These are phyloP conservation scores for Boechera divaricarpa DNA, from an alignment of 345 rosid species.

Conservation along the genomic window DNA sequence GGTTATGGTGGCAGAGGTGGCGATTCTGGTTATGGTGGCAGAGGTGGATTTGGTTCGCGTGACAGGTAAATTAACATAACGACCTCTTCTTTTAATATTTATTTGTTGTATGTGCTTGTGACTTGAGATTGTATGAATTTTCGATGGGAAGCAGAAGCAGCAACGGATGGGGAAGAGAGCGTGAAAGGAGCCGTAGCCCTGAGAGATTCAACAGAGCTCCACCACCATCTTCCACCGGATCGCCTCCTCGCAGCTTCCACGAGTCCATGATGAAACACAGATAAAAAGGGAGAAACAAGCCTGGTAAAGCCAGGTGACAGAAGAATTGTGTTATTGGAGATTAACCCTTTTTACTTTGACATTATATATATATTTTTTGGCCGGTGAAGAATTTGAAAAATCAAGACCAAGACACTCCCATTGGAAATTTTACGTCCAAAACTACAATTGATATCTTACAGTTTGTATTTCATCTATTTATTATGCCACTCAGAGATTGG, in stretches of 20 bases:
- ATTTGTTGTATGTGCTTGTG: neutral
- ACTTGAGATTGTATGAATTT: neutral
- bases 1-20: conserved; percentile 57
- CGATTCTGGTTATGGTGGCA: conserved; percentile 44
- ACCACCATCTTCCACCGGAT: conserved; percentile 46
- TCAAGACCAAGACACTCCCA: neutral
- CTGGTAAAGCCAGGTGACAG: neutral
- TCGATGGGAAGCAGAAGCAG: conserved; percentile 48
- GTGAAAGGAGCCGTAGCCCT: conserved; percentile 66
- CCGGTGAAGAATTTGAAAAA: conserved; percentile 11
- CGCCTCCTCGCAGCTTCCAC: conserved; percentile 74
- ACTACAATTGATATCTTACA: conserved; percentile 6
- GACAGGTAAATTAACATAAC: conserved; percentile 58
- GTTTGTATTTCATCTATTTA: neutral
- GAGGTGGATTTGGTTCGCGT: conserved; percentile 59
- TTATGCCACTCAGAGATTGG: neutral
- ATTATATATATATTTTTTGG: conserved; percentile 35
- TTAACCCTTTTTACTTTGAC: conserved; percentile 15
- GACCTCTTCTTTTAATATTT: neutral
- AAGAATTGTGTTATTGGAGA: conserved; percentile 19
- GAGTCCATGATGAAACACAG: conserved; percentile 58
- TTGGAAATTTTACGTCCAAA: neutral
- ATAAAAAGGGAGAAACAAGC: conserved; percentile 1
- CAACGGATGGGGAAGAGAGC: conserved; percentile 54
- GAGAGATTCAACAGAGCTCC: conserved; percentile 53